These are phyloP conservation scores for Cyberlindnera nakhonratchasimensis DNA, from an alignment of 805 yeast species.

Conservation along the genomic window DNA sequence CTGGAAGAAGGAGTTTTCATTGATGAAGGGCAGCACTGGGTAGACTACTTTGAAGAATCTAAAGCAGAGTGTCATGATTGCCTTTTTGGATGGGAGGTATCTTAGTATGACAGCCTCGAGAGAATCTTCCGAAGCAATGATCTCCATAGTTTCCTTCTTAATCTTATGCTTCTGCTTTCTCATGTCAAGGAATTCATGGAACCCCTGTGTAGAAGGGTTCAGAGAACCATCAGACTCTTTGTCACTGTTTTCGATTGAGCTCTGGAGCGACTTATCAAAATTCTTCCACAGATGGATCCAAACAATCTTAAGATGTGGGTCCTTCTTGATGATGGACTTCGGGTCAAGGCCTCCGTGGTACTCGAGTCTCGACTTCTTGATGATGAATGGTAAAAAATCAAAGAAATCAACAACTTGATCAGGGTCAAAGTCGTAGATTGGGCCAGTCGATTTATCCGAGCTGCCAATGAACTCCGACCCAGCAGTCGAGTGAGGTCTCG, in stretches of 20 bases:
- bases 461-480: constrained; percentile 3
- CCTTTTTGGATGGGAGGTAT: constrained; percentile 18
- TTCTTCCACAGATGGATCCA: constrained; percentile 30
- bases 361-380: constrained; percentile 38
- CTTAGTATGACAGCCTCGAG: constrained; percentile 16
- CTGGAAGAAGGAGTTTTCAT: constrained; percentile 21
- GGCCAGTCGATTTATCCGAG: neutral
- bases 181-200: constrained; percentile 11
- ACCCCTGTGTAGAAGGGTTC: neutral
- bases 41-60: constrained; percentile 27
- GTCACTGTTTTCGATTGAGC: constrained; percentile 1
- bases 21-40: constrained; percentile 26
- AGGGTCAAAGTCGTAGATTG: constrained; percentile 22
- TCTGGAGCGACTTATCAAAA: constrained; percentile 9
- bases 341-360: constrained; percentile 54
- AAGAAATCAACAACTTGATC: constrained; percentile 41
- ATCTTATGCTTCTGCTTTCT: constrained; percentile 15
- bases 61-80: constrained; percentile 16
- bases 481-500: neutral
- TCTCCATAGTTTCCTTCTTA: constrained; percentile 6
- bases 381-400: constrained; percentile 41
- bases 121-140: neutral
- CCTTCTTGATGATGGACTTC: constrained; percentile 46
- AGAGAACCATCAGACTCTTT: neutral
- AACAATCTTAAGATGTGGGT: constrained; percentile 36